Conservation (phyloP, 352 stramenopile species). For the Pythium sp. region DNA sequence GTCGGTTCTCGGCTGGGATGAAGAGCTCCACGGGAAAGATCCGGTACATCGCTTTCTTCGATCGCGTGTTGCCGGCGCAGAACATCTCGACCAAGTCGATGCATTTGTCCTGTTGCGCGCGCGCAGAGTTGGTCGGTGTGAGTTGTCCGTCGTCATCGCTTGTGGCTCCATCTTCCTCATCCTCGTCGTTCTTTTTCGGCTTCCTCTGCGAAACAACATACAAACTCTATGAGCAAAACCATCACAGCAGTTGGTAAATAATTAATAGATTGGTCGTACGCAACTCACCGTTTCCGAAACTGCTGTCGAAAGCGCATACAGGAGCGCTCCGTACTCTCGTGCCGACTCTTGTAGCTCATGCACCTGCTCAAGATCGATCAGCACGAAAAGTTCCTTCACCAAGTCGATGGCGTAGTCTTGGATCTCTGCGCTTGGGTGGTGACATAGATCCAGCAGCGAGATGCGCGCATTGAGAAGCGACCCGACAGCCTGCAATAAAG, state of each 20-base stretch:
- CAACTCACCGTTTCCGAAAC: conserved; percentile 27
- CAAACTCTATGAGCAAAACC: neutral
- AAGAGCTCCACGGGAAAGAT: conserved; percentile 84
- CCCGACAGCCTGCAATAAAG: conserved; percentile 33
- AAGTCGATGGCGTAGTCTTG: conserved; percentile 60
- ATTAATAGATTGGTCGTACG: neutral
- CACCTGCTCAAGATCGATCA: conserved; percentile 70
- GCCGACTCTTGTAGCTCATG: conserved; percentile 78
- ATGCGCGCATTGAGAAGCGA: conserved; percentile 70
- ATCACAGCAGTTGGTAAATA: neutral
- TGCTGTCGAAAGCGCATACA: conserved; percentile 61
- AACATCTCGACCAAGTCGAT: conserved; percentile 82
- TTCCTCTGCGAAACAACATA: neutral
- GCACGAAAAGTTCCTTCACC: conserved; percentile 73
- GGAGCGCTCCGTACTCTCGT: conserved; percentile 66
- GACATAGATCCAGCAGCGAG: conserved; percentile 63
- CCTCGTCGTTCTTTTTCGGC: conserved; percentile 7
- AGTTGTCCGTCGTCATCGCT: conserved; percentile 24
- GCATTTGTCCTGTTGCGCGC: conserved; percentile 38
- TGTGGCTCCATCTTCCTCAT: conserved; percentile 11
- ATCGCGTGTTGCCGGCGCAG: conserved; percentile 73
- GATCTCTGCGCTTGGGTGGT: conserved; percentile 40
- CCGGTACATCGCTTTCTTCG: conserved; percentile 73
- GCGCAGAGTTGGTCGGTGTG: conserved; percentile 39
- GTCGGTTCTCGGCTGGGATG: conserved; percentile 50